Percentiles rank a stretch among this genome's conserved stretches.
These are phyloP conservation scores for Trichosporon sp. DNA, from an alignment of 1,284 basidiomycete species.

Conservation along the genomic window DNA sequence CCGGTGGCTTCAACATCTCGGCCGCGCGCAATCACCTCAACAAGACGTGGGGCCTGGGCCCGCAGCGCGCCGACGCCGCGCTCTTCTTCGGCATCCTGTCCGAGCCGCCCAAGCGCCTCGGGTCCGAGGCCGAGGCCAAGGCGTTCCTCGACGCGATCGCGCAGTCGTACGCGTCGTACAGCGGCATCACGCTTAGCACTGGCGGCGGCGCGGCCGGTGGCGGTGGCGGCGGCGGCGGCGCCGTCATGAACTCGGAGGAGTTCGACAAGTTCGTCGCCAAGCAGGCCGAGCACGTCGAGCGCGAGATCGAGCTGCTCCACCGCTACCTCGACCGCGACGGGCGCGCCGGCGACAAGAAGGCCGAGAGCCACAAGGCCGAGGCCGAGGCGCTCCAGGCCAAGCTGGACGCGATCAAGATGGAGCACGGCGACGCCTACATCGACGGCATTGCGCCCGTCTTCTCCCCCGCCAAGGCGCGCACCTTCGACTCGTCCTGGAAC, in stretches of 20 bases:
- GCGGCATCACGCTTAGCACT: constrained; percentile 75
- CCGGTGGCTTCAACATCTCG: constrained; percentile 95
- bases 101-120: constrained; percentile 91
- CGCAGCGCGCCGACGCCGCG: constrained; percentile 82
- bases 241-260: constrained; percentile 94
- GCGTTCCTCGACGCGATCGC: constrained; percentile 87
- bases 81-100: constrained; percentile 83
- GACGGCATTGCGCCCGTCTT: constrained; percentile 93
- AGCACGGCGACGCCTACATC: constrained; percentile 85
- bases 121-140: constrained; percentile 87
- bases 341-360: constrained; percentile 81
- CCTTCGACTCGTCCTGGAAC: constrained; percentile 98
- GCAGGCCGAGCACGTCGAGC: constrained; percentile 84
- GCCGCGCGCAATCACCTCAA: constrained; percentile 84
- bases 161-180: constrained; percentile 74
- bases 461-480: constrained; percentile 90
- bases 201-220: constrained; percentile 59
- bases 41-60: constrained; percentile 90
- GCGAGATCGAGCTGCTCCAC: constrained; percentile 93
- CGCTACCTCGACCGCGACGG: constrained; percentile 92
- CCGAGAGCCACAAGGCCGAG: constrained; percentile 70
- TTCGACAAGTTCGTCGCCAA: constrained; percentile 93
- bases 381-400: constrained; percentile 68
- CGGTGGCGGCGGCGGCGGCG: constrained; percentile 64
- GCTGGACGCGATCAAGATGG: constrained; percentile 69